A percentile compares a stretch with the other conserved stretches of the same genome.
Evolutionary conservation across 2,329 filamentous ascomycete genomes (phyloP).

Genomic region (Fonsecaea erecta): DNA sequence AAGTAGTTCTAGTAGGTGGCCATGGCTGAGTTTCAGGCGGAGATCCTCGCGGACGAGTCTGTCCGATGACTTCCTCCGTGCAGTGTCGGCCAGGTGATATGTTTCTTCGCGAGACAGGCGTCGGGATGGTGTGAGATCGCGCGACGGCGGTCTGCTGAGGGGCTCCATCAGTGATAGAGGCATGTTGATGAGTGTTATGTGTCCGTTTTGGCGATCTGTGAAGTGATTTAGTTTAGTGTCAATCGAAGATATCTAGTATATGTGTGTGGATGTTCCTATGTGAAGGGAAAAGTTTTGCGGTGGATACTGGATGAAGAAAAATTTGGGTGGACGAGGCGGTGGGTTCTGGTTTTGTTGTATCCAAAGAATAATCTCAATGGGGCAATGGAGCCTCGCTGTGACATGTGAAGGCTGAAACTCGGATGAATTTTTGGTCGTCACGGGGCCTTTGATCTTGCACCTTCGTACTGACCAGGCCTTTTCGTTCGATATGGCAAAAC

Average conservation of each 20-base stretch:
- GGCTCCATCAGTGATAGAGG: constrained; percentile 32
- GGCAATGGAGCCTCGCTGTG: constrained; percentile 6
- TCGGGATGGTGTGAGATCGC: constrained; percentile 26
- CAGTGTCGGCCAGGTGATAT: constrained; percentile 35
- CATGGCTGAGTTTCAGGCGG: constrained; percentile 36
- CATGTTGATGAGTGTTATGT: constrained; percentile 20
- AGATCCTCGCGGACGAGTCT: constrained; percentile 32
- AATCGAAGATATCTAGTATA: background rate
- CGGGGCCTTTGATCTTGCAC: background rate
- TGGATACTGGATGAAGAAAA: constrained; percentile 20
- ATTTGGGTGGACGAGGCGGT: constrained; percentile 12
- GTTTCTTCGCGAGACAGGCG: constrained; percentile 37
- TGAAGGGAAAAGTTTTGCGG: constrained; percentile 15
- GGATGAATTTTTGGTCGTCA: constrained; percentile 26
- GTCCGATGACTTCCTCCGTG: constrained; percentile 35
- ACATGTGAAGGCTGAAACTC: constrained; percentile 25
- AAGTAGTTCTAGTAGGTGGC: constrained; percentile 34
- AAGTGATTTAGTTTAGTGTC: background rate
- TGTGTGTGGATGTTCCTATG: constrained; percentile 14
- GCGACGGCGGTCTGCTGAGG: constrained; percentile 32
- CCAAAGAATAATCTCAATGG: background rate
- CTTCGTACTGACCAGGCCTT: background rate
- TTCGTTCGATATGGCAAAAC: constrained; percentile 22
- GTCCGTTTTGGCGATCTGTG: background rate
- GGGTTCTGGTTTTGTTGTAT: constrained; percentile 17